Base-by-base conservation (phyloP, 495 filamentous ascomycete genomes). In the Melanomma pulvis-pyrius region DNA sequence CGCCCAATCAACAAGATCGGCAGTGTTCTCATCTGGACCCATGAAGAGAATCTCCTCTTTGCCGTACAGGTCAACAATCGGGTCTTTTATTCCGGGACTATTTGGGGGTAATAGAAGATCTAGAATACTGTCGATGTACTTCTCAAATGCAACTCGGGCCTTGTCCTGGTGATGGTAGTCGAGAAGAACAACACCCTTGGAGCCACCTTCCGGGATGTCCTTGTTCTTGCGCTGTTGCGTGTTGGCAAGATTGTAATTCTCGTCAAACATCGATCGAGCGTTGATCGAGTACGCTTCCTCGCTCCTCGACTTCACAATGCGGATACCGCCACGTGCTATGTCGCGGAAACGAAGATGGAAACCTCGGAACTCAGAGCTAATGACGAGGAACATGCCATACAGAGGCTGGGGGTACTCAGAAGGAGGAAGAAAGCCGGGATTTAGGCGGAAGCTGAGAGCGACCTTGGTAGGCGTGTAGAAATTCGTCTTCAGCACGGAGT, bases 181-280 rank as follows among this genome's bases (percentile, higher is more conserved):
- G 29, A 98, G 85, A 30, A 98, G 87, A 59, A 98, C 93, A 53
- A 98, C 94, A 78, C 94, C 94, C 81, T 98, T 98, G 57, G 93
- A 94, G 61, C 94, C 94, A 57, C 94, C 94, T 82, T 98, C 94
- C n/a, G 94, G 94, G 46, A 98, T 98, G 73, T 98, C 94, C 81
- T 98, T 98, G 82, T 98, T 98, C 86, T 98, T 98, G 73, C 96
- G 91, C 81, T 98, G 96, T 78, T 98, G 94, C 0, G 94, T 98
- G 77, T 94, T 98, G 65, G 94, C 94, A 65, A 98, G 86, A 63
- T 93, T 93, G 78, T 98, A 98, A 78, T 98, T 98, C 79, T 98
- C 94, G 67, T 98, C 94, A 70, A 98, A 98, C 50, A 98, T 82
- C 21, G 90, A 94, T 46, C 96, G 90, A 12, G 92, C 92, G 71